Percentiles rank a stretch among this genome's conserved stretches.
These are phyloP conservation scores for Myxozyma kluyveri DNA, from an alignment of 805 yeast genomes.

Conservation along the genomic window DNA sequence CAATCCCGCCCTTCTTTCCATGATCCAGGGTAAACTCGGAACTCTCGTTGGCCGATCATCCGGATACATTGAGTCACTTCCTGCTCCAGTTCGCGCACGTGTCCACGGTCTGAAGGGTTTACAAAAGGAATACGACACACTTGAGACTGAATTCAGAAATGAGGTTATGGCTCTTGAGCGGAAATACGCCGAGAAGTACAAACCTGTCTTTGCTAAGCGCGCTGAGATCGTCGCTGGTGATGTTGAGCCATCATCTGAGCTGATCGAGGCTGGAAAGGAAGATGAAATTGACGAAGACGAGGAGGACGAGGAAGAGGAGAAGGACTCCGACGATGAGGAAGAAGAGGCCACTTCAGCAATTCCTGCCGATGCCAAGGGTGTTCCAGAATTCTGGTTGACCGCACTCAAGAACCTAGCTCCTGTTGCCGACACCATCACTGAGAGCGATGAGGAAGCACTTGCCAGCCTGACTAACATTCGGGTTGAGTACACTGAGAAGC, in stretches of 20 bases:
- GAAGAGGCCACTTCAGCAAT: slow-evolving; percentile 44
- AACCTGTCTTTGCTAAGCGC: slow-evolving; percentile 74
- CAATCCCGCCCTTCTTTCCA: slow-evolving; percentile 77
- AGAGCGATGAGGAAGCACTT: slow-evolving; percentile 84
- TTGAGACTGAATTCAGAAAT: slow-evolving; percentile 88
- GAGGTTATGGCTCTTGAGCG: slow-evolving; percentile 85
- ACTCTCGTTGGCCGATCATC: slow-evolving; percentile 79
- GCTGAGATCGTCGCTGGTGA: slow-evolving; percentile 68
- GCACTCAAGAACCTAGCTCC: slow-evolving; percentile 84
- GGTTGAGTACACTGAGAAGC: slow-evolving; percentile 70
- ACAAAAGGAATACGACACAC: slow-evolving; percentile 72
- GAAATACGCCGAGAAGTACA: slow-evolving; percentile 67
- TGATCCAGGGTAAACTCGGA: slow-evolving; percentile 88
- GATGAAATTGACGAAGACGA: slow-evolving; percentile 45
- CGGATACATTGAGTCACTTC: slow-evolving; percentile 78
- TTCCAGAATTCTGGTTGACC: slow-evolving; percentile 96
- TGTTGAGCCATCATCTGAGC: slow-evolving; percentile 73
- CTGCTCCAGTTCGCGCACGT: slow-evolving; percentile 68
- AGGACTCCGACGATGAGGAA: slow-evolving; percentile 45
- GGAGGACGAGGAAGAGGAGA: slow-evolving; percentile 35
- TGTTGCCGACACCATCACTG: slow-evolving; percentile 80
- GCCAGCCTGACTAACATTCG: slow-evolving; percentile 64
- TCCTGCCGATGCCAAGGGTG: slow-evolving; percentile 56
- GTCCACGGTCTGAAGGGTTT: slow-evolving; percentile 78
- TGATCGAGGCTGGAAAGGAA: slow-evolving; percentile 70